A percentile compares a stretch with the other conserved stretches of the same genome.
These are phyloP conservation scores for Physaria fendleri DNA, from an alignment of 345 rosid species.

Conservation along the genomic window DNA sequence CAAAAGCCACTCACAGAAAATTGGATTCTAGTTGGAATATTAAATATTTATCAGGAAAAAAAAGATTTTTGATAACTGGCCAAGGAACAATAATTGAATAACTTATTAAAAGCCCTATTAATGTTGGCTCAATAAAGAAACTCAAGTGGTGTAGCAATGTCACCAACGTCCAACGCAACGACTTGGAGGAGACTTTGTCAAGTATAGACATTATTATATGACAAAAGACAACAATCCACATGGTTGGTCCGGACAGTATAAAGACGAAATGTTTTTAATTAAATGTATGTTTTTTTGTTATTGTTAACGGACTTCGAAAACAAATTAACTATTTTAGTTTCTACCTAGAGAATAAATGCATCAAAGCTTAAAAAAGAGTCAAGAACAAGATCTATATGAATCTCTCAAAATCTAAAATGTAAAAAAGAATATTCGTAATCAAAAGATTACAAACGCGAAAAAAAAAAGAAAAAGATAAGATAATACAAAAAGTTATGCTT, in stretches of 20 bases:
- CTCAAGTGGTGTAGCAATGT: slow-evolving; percentile 3
- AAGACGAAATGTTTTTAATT: neutral
- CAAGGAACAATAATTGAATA: neutral
- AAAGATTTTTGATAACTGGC: neutral
- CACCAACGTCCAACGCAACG: slow-evolving; percentile 9
- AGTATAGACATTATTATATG: neutral
- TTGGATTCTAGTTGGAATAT: too few relatives aligned
- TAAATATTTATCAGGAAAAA: too few relatives aligned
- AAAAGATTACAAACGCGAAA: slow-evolving; percentile 12
- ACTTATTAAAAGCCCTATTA: neutral
- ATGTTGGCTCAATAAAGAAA: neutral
- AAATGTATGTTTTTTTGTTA: neutral
- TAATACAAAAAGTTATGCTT: slow-evolving; percentile 8
- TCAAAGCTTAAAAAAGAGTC: neutral
- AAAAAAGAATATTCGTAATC: slow-evolving; percentile 13
- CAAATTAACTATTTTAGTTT: neutral
- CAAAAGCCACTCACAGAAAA: neutral
- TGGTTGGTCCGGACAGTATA: neutral
- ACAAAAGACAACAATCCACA: neutral
- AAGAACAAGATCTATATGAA: neutral
- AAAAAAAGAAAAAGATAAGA: slow-evolving; percentile 3
- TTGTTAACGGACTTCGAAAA: neutral
- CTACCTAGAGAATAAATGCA: neutral
- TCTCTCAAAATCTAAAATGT: neutral
- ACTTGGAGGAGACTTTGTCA: neutral